Base-by-base conservation (phyloP, 139 green algal genomes). In the Desmodesmus armatus region DNA sequence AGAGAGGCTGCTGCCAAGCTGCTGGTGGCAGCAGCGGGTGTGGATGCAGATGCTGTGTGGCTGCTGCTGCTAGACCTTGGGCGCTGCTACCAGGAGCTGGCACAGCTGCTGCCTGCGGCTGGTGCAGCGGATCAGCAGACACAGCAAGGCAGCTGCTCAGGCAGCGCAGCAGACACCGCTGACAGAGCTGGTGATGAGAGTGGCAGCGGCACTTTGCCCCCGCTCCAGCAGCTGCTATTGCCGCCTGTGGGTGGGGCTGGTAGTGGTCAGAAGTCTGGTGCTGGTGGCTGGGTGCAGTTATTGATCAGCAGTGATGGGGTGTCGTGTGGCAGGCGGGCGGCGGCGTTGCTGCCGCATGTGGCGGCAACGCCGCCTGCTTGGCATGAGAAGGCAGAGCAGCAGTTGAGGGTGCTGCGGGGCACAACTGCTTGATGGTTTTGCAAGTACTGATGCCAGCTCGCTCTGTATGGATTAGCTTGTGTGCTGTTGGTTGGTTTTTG, bases 21-120 rank as follows among this genome's bases (percentile, higher is more conserved):
- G 25, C 47, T 92, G 60, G 84, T 83, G 0, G 73, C 96, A 51
- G 88, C 91, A 0, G 67, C n/a, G 3, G 40, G 43, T 40, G 37
- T 93, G 4, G 94, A 97, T 76, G 76, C 86, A 11, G 93, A 96
- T 55, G 89, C 89, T 29, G 92, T 95, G 13, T 96, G 93, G 93
- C 74, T 90, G 41, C 51, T 90, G 78, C 75, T 95, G 40, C 76
- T 75, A 0, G 90, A 92, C 11, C 19, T 82, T 3, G 55, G 41
- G 9, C 39, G 76, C 76, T 82, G 76, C 25, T 41, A 58, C 23
- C 53, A 71, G 17, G 76, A 82, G n/a, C 25, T 82, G 3, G 62
- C 29, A 29, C 76, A 82, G 21, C 53, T 82, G 47, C 55, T 82
- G 37, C 3, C 49, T 53, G 49, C 40, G 29, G 74, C 49, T 37